Conservation (phyloP, 345 rosid genomes). For the Populus deltoides region DNA sequence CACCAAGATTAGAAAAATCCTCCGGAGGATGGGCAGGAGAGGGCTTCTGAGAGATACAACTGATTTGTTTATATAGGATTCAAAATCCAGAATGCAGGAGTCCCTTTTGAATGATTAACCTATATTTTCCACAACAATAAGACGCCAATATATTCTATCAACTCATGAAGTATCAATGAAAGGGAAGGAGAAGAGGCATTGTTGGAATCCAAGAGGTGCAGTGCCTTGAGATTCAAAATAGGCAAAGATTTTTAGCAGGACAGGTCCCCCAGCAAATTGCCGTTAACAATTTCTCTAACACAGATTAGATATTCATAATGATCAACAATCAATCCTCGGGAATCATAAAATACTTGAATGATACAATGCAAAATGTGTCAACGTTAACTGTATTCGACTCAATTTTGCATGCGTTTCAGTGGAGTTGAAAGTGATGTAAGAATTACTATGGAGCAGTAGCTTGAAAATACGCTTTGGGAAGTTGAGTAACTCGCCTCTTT, state of each 20-base stretch:
- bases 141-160: background rate
- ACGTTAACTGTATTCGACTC: background rate
- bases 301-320: background rate
- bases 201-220: background rate
- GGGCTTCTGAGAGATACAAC: background rate
- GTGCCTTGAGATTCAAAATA: background rate
- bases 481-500: background rate
- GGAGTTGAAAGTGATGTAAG: background rate
- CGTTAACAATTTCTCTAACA: background rate
- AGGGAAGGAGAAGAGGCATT: background rate
- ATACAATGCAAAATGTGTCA: background rate
- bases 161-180: background rate
- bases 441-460: background rate
- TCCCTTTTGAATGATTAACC: background rate
- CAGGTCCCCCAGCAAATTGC: background rate
- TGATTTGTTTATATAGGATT: background rate
- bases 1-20: background rate
- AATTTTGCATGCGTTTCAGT: background rate
- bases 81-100: background rate
- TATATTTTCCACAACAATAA: background rate
- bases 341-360: background rate
- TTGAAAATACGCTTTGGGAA: background rate
- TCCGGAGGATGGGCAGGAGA: background rate
- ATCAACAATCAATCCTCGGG: background rate
- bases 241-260: background rate